Percentiles rank a stretch among this genome's conserved stretches.
phyloP scores from a whole-genome alignment of 805 yeast genomes.

The Suhomyces faveliae region DNA sequence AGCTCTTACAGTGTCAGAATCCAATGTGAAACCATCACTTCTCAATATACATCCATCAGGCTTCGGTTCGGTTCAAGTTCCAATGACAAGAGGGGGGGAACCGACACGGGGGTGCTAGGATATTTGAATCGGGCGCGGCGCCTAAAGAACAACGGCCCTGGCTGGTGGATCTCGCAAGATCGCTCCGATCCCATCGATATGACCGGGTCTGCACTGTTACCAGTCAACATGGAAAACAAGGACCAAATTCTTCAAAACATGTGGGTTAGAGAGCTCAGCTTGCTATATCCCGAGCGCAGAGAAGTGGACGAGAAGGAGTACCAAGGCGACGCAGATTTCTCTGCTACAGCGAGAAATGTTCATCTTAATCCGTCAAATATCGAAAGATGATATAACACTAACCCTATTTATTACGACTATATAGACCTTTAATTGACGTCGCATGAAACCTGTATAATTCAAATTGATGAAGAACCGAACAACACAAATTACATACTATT shows the following conservation, averaged over 20 bases:
- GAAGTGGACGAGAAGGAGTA: background rate
- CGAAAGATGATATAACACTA: background rate
- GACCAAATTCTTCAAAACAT: conserved; percentile 7
- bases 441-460: too few species aligned
- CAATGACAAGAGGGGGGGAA: conserved; percentile 9
- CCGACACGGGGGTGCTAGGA: conserved; percentile 28
- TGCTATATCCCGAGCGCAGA: background rate
- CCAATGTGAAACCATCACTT: conserved; percentile 35
- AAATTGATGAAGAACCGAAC: too few species aligned
- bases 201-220: background rate
- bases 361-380: background rate
- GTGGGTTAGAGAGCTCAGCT: conserved; percentile 11
- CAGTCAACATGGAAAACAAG: conserved; percentile 2
- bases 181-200: background rate
- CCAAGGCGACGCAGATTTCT: background rate
- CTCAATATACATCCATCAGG: conserved; percentile 38
- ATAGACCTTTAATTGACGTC: background rate
- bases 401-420: background rate
- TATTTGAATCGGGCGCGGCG: conserved; percentile 18
- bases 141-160: background rate
- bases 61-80: conserved; percentile 25
- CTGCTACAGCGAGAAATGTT: background rate
- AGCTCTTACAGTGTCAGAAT: conserved; percentile 24
- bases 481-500: too few species aligned
- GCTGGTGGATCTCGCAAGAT: background rate